A percentile compares a stretch with the other conserved stretches of the same genome.
These are phyloP conservation scores for Yamadazyma sp. DNA, from an alignment of 805 yeast species.

Conservation along the genomic window DNA sequence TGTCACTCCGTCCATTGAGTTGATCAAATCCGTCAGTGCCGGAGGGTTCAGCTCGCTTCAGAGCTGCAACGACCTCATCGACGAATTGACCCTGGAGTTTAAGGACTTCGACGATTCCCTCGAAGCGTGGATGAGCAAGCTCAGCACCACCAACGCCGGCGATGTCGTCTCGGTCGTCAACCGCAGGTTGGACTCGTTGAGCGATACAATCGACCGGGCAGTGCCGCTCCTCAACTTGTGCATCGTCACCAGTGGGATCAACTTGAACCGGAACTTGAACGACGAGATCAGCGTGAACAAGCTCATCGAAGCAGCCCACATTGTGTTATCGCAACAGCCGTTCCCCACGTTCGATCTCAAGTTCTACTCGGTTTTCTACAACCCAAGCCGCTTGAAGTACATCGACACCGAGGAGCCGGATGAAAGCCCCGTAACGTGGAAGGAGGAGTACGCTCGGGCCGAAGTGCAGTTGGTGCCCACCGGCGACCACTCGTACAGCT, in stretches of 20 bases:
- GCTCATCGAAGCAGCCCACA: constrained; percentile 52
- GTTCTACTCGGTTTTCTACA: constrained; percentile 62
- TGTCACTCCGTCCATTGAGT: constrained; percentile 64
- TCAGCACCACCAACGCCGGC: constrained; percentile 28
- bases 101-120: constrained; percentile 55
- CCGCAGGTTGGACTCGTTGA: constrained; percentile 45
- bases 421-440: constrained; percentile 59
- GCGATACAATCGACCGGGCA: constrained; percentile 56
- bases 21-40: constrained; percentile 60
- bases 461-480: constrained; percentile 35
- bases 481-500: constrained; percentile 37
- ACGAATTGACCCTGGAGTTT: constrained; percentile 56
- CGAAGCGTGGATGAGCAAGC: constrained; percentile 30
- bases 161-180: constrained; percentile 50
- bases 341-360: constrained; percentile 63
- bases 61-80: constrained; percentile 53
- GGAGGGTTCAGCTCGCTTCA: constrained; percentile 60
- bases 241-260: constrained; percentile 67
- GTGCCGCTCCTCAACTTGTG: constrained; percentile 69
- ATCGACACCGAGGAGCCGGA: constrained; percentile 20
- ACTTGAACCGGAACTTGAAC: constrained; percentile 57
- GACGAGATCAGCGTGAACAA: constrained; percentile 42
- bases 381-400: constrained; percentile 39
- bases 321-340: constrained; percentile 1
- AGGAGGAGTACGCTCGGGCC: constrained; percentile 65